A percentile compares a stretch with the other conserved stretches of the same genome.
Evolutionary conservation across 495 filamentous ascomycete genomes (phyloP).

Genomic region (Xylaria longipes): DNA sequence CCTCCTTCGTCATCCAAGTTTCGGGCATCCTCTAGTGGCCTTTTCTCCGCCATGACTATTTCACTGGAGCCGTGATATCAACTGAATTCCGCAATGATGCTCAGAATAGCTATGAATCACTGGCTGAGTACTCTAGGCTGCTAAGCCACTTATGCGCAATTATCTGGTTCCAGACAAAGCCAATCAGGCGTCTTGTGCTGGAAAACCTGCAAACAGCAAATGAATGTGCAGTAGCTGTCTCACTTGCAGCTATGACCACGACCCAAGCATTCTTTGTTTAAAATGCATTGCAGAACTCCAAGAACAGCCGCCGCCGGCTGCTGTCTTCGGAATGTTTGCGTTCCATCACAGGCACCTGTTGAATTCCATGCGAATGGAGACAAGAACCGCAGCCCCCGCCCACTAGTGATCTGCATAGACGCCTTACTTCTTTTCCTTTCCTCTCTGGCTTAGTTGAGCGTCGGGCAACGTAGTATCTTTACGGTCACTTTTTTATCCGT

Average conservation of each 20-base stretch:
- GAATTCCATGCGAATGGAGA: slow-evolving; percentile 32
- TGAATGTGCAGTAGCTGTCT: slow-evolving; percentile 32
- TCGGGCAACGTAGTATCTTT: not conserved
- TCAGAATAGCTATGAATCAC: not conserved
- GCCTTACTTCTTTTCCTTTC: not conserved
- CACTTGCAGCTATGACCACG: slow-evolving; percentile 22
- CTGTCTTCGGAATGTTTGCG: slow-evolving; percentile 35
- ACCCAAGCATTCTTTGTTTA: slow-evolving; percentile 38
- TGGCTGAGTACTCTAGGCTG: not conserved
- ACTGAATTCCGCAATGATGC: not conserved
- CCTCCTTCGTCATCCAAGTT: not conserved
- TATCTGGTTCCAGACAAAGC: slow-evolving; percentile 31
- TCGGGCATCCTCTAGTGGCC: not conserved
- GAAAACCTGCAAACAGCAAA: slow-evolving; percentile 37
- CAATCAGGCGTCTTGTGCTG: not conserved
- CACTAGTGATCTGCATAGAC: not conserved
- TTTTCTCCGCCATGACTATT: slow-evolving; percentile 10
- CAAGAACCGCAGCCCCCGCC: slow-evolving; percentile 24
- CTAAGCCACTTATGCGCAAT: not conserved
- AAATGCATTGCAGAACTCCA: slow-evolving; percentile 27
- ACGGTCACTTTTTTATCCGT: not conserved
- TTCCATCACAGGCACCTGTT: slow-evolving; percentile 26
- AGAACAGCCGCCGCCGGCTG: slow-evolving; percentile 18
- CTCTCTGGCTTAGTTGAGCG: not conserved
- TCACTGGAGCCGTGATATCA: not conserved